phyloP scores from a whole-genome alignment of 2,329 filamentous ascomycete genomes.

The Didymella exigua region DNA sequence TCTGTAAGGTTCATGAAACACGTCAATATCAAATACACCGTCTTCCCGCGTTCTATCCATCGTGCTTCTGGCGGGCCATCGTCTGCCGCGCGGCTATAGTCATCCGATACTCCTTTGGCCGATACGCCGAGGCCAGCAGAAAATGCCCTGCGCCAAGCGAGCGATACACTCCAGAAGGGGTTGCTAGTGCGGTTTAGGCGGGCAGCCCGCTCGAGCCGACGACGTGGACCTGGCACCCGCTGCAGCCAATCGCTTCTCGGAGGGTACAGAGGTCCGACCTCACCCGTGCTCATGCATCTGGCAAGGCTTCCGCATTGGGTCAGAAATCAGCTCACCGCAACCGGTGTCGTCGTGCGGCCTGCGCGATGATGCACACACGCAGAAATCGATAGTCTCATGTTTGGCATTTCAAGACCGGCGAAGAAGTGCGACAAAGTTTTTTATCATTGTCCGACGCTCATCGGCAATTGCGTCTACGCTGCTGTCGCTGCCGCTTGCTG shows the following conservation, averaged over 20 bases:
- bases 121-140: slow-evolving; percentile 17
- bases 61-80: slow-evolving; percentile 1
- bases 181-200: slow-evolving; percentile 13
- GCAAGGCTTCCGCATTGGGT: slow-evolving; percentile 14
- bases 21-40: slow-evolving; percentile 17
- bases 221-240: slow-evolving; percentile 13
- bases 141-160: slow-evolving; percentile 16
- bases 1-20: slow-evolving; percentile 18
- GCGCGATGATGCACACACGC: slow-evolving; percentile 13
- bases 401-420: not conserved
- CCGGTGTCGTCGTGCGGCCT: slow-evolving; percentile 7
- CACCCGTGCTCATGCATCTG: slow-evolving; percentile 9
- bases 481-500: slow-evolving; percentile 43
- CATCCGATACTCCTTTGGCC: slow-evolving; percentile 3
- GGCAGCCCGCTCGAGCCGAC: slow-evolving; percentile 16
- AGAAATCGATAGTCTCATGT: slow-evolving; percentile 15
- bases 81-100: not conserved
- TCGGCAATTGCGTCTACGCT: slow-evolving; percentile 6
- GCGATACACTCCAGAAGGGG: slow-evolving; percentile 6
- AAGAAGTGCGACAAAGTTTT: slow-evolving; percentile 1
- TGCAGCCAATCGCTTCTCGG: slow-evolving; percentile 9
- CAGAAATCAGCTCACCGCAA: slow-evolving; percentile 22
- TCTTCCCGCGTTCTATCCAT: slow-evolving; percentile 1
- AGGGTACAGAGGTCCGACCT: not conserved
- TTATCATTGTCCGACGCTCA: not conserved